These are phyloP conservation scores for Chimonanthus praecox DNA, from an alignment of 164 flowering plant species.

Conservation along the genomic window DNA sequence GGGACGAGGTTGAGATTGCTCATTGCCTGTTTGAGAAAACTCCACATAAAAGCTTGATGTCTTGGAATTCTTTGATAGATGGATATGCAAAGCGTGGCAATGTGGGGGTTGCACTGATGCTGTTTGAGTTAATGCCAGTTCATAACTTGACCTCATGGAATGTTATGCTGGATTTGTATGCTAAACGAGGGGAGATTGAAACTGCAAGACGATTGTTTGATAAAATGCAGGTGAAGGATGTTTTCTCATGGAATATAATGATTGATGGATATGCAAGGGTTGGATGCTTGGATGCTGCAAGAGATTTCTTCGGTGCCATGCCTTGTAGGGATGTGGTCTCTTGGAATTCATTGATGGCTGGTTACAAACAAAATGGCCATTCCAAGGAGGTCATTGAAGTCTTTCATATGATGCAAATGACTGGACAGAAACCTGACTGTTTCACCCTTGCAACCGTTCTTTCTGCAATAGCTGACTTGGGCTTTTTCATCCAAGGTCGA, in stretches of 20 bases:
- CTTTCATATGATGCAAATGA: slow-evolving; percentile 10
- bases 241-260: slow-evolving; percentile 16
- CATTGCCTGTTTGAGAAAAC: slow-evolving; percentile 9
- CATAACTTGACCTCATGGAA: slow-evolving; percentile 14
- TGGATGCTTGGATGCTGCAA: slow-evolving; percentile 5
- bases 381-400: slow-evolving; percentile 8
- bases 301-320: slow-evolving; percentile 7
- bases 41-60: slow-evolving; percentile 7
- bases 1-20: slow-evolving; percentile 1
- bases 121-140: slow-evolving; percentile 11
- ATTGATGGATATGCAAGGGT: slow-evolving; percentile 9
- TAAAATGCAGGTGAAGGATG: slow-evolving; percentile 5
- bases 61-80: slow-evolving; percentile 16
- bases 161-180: slow-evolving; percentile 10
- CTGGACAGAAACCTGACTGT: slow-evolving; percentile 6
- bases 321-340: slow-evolving; percentile 12
- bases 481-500: slow-evolving; percentile 10
- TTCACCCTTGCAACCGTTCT: slow-evolving; percentile 10
- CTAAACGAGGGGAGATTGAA: slow-evolving; percentile 7
- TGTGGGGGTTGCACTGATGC: background rate
- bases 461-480: slow-evolving; percentile 13
- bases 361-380: slow-evolving; percentile 7
- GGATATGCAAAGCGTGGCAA: slow-evolving; percentile 15
- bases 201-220: slow-evolving; percentile 7
- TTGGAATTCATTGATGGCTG: slow-evolving; percentile 15